phyloP scores from a whole-genome alignment of 371 early-diverging fungal genomes.

The Nematocida sp. region DNA sequence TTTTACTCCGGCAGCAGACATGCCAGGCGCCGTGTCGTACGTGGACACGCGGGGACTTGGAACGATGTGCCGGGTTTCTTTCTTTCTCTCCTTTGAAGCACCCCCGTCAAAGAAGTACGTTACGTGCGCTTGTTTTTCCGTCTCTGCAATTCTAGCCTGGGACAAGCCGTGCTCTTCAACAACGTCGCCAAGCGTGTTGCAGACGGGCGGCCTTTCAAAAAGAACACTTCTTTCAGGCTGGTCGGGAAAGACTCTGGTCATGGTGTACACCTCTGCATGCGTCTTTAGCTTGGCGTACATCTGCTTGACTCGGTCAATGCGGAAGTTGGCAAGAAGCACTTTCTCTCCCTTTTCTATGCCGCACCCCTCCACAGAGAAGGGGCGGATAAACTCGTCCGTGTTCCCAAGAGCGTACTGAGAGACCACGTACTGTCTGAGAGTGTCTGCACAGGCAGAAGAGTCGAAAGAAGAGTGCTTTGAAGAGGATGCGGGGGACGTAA shows the following conservation, averaged over 20 bases:
- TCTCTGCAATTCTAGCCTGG: conserved; percentile 89
- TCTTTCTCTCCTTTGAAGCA: conserved; percentile 74
- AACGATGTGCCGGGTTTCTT: conserved; percentile 80
- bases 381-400: conserved; percentile 61
- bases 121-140: conserved; percentile 99
- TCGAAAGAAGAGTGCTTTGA: background rate
- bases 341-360: conserved; percentile 70
- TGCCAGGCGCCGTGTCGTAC: conserved; percentile 87
- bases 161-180: conserved; percentile 72
- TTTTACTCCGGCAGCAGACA: conserved; percentile 79
- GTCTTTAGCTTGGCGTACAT: conserved; percentile 67
- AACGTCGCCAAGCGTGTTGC: conserved; percentile 90
- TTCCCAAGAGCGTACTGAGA: conserved; percentile 12
- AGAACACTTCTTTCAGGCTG: conserved; percentile 76
- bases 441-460: background rate
- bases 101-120: conserved; percentile 99
- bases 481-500: conserved; percentile 61
- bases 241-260: conserved; percentile 93
- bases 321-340: conserved; percentile 82
- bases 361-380: conserved; percentile 66
- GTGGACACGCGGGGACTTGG: conserved; percentile 87
- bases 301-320: conserved; percentile 97
- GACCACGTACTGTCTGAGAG: conserved; percentile 15
- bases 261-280: conserved; percentile 68
- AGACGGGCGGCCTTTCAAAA: conserved; percentile 82